A percentile compares a stretch with the other conserved stretches of the same genome.
phyloP scores from a whole-genome alignment of 306 rosid species.

The Sophora flavescens region DNA sequence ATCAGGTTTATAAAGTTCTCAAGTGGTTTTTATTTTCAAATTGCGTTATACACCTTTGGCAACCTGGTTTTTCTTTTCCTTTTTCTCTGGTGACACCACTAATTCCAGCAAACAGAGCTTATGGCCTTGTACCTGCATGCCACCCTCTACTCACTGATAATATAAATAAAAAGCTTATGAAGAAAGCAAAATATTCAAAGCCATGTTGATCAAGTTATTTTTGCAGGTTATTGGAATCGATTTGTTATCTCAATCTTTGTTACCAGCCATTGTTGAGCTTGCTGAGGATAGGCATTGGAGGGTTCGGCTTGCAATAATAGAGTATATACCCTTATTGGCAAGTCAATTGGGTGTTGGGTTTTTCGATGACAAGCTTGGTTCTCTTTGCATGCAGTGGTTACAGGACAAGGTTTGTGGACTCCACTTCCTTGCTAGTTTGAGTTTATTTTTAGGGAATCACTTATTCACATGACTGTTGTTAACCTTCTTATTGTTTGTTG shows the following conservation, averaged over 20 bases:
- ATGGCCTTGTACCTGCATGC: not conserved
- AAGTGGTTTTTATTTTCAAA: conserved; percentile 6
- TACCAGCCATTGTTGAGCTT: conserved; percentile 92
- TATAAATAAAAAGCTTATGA: not conserved
- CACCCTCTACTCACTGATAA: not conserved
- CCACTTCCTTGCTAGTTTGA: conserved; percentile 10
- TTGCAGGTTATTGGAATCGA: conserved; percentile 86
- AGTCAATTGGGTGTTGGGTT: conserved; percentile 91
- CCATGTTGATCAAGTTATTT: conserved; percentile 34
- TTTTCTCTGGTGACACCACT: not conserved
- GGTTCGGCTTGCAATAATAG: conserved; percentile 89
- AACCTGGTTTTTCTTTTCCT: not conserved
- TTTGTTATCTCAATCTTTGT: conserved; percentile 78
- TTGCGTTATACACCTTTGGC: not conserved
- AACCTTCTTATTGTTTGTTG: not conserved
- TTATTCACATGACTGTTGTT: conserved; percentile 5
- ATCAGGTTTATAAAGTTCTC: conserved; percentile 65
- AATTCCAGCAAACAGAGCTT: not conserved
- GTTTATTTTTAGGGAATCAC: not conserved
- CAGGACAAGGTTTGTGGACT: conserved; percentile 76
- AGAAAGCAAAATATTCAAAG: not conserved
- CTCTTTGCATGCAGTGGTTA: conserved; percentile 95
- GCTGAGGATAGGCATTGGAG: conserved; percentile 97
- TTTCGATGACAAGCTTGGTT: conserved; percentile 91
- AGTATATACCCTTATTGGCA: conserved; percentile 83